Evolutionary conservation across 768 basidiomycete genomes (phyloP), one percentile per base, ranked within the genome.

Genomic region (Rhodotorula taiwanensis): DNA sequence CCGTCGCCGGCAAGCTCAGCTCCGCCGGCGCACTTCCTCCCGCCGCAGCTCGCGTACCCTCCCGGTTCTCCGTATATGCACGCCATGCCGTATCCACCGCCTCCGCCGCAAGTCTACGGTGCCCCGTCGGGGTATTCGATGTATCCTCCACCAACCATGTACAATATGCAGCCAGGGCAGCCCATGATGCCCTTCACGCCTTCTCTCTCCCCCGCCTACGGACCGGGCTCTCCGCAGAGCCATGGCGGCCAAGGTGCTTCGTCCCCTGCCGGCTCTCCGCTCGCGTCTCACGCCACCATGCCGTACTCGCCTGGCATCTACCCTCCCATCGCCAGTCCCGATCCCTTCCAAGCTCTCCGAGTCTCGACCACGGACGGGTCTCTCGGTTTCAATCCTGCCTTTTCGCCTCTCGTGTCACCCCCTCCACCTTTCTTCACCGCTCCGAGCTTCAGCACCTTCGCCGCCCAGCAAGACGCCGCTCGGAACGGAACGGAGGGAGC

Each of bases 341-440:
- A 67, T 28, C 66, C 66, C 21, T 62, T 62, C 44, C 23, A 34
- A 13, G 52, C 60, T 5, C 28, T 64, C 9, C 43, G 55, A 15
- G 50, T 61, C 42, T 49, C 51, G 43, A 20, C 28, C 23, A 27
- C 20, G 13, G 52, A 31, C 28, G 50, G 4, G 2, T 13, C 53
- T 25, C 45, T 42, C 23, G 55, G 52, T 1, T 67, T 67, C 66
- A 62, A 58, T 49, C 66, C 66, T 31, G 44, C 52, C 4, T 66
- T 61, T 33, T 50, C 65, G 33, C 59, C 59, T 10, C 21, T 48
- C 6, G 55, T 45, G 0, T 61, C 58, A 1, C 64, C 64, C 0
- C 53, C 52, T 23, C 64, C 58, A 43, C 50, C 58, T 5, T 52
- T 28, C 58, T 59, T 31, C 39, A 23, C 21, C 20, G 39, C 25